A percentile compares a stretch with the other conserved stretches of the same genome.
Evolutionary conservation across 2,329 filamentous ascomycete species (phyloP).

Genomic region (Aureobasidium namibiae): DNA sequence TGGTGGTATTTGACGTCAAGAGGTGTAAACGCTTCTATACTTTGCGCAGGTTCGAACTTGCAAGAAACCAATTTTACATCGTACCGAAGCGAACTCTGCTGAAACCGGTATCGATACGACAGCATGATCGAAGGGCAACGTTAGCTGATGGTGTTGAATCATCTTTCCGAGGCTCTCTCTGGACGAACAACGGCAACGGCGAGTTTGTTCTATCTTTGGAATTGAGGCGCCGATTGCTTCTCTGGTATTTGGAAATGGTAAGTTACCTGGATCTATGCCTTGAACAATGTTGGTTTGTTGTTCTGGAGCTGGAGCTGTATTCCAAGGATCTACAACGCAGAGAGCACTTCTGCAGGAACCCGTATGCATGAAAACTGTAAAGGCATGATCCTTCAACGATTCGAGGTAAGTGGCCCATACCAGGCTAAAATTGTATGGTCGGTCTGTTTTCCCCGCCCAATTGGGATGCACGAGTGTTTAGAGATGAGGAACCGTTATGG

Average conservation of each 20-base stretch:
- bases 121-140: neutral
- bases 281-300: neutral
- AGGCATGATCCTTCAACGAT: neutral
- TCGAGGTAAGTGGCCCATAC: neutral
- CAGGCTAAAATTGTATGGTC: neutral
- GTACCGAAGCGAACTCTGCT: neutral
- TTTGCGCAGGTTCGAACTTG: neutral
- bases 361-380: neutral
- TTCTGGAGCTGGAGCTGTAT: neutral
- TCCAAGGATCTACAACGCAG: neutral
- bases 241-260: neutral
- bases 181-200: neutral
- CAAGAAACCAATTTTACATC: neutral
- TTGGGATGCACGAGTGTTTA: neutral
- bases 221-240: neutral
- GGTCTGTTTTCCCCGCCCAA: neutral
- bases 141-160: neutral
- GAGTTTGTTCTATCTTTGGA: neutral
- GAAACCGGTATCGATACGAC: neutral
- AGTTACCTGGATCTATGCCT: neutral
- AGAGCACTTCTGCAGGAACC: conserved; percentile 1
- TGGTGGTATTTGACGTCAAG: neutral
- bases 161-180: neutral
- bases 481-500: conserved; percentile 1
- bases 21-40: neutral